Evolutionary conservation across 345 rosid species (phyloP).

Genomic region (Arabidopsis arenosa): DNA sequence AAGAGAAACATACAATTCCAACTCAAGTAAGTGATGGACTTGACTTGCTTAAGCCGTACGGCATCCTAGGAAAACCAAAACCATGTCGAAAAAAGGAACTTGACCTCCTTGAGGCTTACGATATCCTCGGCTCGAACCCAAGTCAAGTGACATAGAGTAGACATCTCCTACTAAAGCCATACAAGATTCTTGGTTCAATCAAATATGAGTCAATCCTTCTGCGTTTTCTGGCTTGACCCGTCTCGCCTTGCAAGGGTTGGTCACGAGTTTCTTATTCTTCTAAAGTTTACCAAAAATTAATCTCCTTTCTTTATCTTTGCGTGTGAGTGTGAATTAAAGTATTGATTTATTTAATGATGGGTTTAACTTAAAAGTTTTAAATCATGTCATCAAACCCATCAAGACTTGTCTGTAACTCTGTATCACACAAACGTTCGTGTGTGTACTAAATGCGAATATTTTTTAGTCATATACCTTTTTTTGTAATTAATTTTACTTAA

Average conservation of each 20-base stretch:
- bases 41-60: neutral
- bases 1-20: neutral
- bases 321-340: constrained; percentile 3
- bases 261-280: constrained; percentile 21
- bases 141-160: neutral
- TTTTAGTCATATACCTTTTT: neutral
- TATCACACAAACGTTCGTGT: constrained; percentile 31
- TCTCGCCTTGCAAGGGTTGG: neutral
- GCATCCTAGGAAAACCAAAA: neutral
- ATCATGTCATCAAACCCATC: constrained; percentile 34
- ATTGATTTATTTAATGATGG: constrained; percentile 4
- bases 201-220: neutral
- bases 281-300: neutral
- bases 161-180: neutral
- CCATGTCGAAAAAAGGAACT: neutral
- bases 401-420: constrained; percentile 29
- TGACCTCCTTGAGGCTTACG: neutral
- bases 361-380: neutral
- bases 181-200: neutral
- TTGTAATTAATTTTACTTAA: neutral
- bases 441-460: constrained; percentile 21
- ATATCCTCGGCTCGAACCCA: neutral
- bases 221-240: neutral
- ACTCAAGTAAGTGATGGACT: neutral
- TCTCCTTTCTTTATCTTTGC: constrained; percentile 1